Percentiles rank a stretch among this genome's conserved stretches.
Evolutionary conservation across 192 early-diverging fungal species (phyloP).

Genomic region (Linnemannia elongata): DNA sequence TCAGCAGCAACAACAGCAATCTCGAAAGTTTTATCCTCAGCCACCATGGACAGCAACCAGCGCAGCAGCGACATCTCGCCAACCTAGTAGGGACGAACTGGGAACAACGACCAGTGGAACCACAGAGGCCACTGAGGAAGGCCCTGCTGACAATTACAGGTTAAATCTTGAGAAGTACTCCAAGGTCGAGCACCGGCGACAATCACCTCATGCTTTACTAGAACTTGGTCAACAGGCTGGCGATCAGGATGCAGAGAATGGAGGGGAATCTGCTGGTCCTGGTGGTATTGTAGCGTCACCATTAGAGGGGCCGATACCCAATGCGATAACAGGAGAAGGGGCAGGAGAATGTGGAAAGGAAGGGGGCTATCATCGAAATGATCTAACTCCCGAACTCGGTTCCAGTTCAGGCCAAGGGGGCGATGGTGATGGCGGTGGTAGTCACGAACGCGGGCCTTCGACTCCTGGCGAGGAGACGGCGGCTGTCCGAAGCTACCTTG

Average conservation of each 20-base stretch:
- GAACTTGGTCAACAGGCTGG: background rate
- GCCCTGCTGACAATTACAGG: background rate
- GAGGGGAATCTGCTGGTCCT: too few species aligned
- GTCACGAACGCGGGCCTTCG: background rate
- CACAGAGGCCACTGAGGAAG: background rate
- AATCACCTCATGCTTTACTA: slow-evolving; percentile 32
- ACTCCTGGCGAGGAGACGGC: background rate
- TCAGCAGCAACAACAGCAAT: slow-evolving; percentile 14
- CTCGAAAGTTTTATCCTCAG: background rate
- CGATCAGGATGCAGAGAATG: background rate
- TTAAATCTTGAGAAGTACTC: slow-evolving; percentile 17
- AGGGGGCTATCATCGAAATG: background rate
- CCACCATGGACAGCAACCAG: background rate
- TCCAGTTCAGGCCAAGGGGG: background rate
- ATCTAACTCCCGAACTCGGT: background rate
- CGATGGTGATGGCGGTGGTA: background rate
- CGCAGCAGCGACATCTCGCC: background rate
- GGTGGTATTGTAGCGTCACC: background rate
- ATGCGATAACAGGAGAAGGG: background rate
- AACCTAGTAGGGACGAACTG: background rate
- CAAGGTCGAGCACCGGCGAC: slow-evolving; percentile 18
- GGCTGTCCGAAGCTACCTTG: background rate
- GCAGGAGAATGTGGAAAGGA: background rate
- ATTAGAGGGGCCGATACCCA: background rate
- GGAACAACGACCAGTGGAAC: background rate